phyloP scores from a whole-genome alignment of 1,284 basidiomycete species.

The Testicularia cyperi region DNA sequence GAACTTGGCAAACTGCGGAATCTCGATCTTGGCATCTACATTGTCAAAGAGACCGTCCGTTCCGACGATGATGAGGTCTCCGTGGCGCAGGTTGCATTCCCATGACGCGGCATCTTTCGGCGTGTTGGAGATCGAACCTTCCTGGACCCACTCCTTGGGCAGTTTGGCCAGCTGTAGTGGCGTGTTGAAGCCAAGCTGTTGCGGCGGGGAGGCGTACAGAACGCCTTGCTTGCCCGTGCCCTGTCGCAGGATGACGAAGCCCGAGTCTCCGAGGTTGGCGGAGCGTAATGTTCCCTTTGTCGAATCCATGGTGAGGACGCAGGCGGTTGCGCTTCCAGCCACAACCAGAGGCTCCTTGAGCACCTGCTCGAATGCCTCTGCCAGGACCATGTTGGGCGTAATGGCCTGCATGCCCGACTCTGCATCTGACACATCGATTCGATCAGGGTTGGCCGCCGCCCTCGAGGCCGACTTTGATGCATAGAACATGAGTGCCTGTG shows the following conservation, averaged over 20 bases:
- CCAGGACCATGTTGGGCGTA: constrained; percentile 66
- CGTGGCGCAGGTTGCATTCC: constrained; percentile 43
- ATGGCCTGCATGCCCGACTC: background rate
- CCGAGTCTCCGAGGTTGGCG: constrained; percentile 88
- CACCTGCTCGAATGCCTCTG: constrained; percentile 73
- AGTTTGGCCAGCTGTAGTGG: constrained; percentile 58
- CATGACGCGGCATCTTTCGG: constrained; percentile 46
- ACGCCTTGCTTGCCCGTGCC: constrained; percentile 48
- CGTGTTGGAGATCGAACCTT: constrained; percentile 42
- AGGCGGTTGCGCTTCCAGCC: constrained; percentile 84
- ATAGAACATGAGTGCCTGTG: constrained; percentile 72
- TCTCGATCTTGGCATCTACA: constrained; percentile 70
- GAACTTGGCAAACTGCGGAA: constrained; percentile 50
- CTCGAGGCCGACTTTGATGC: constrained; percentile 64
- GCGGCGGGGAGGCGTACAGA: constrained; percentile 46
- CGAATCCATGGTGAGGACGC: constrained; percentile 74
- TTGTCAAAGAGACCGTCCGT: constrained; percentile 87
- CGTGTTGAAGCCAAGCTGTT: constrained; percentile 56
- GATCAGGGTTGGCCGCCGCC: constrained; percentile 1
- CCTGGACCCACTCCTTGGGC: constrained; percentile 35
- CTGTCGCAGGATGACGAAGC: constrained; percentile 70
- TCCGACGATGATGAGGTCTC: constrained; percentile 62
- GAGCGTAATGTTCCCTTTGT: constrained; percentile 73
- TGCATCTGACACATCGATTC: background rate
- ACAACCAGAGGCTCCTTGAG: constrained; percentile 70